These are phyloP conservation scores for Oxytropis ochrocephala DNA, from an alignment of 306 rosid species.

Conservation along the genomic window DNA sequence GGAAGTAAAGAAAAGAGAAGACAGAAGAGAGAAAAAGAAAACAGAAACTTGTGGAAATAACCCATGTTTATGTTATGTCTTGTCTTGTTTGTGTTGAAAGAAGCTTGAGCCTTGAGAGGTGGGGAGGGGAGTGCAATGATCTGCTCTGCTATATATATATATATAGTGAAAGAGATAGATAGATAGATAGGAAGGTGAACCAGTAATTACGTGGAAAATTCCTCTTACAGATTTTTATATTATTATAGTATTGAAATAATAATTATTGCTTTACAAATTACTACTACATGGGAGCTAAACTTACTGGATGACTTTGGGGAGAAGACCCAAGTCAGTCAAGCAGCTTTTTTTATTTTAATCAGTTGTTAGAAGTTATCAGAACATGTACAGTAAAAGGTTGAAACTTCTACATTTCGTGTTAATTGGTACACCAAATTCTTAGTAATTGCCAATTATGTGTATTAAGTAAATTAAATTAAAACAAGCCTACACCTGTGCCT, in stretches of 20 bases:
- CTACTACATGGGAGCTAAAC: too few relatives aligned
- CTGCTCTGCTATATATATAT: background rate
- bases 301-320: background rate
- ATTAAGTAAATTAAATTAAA: background rate
- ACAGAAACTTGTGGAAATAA: constrained; percentile 17
- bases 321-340: constrained; percentile 19
- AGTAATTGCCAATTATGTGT: background rate
- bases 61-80: background rate
- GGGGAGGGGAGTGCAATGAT: too few relatives aligned
- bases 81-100: background rate
- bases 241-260: too few relatives aligned
- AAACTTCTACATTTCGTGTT: background rate
- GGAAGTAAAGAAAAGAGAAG: constrained; percentile 19
- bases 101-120: background rate
- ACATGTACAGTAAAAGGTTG: background rate
- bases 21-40: constrained; percentile 33
- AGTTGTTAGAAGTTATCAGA: background rate
- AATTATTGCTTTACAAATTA: too few relatives aligned
- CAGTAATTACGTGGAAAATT: background rate
- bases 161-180: background rate
- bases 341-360: background rate
- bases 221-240: background rate
- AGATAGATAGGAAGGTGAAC: background rate
- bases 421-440: background rate
- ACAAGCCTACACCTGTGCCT: background rate